Evolutionary conservation across 176 grass and related monocot species (phyloP), one percentile per base, ranked within the genome.

Genomic region (Oryza rufipogon): DNA sequence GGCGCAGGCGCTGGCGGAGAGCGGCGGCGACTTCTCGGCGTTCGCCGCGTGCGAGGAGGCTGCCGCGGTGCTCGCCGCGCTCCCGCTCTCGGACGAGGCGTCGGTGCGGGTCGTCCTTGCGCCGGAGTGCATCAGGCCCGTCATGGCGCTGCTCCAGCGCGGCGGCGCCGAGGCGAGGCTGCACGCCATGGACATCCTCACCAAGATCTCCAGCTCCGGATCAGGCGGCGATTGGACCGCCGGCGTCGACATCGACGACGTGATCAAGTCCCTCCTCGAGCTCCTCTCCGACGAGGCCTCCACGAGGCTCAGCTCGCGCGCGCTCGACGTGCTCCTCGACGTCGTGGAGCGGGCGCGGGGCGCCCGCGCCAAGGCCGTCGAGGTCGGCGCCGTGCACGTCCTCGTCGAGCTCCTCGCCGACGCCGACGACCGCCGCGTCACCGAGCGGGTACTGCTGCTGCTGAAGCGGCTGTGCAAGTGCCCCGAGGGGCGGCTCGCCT

Each of bases 221-320:
- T 38, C 36, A 68, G 22, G 65, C 65, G 71, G 82, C 11, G 73
- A 85, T 49, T 97, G 94, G 94, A 80, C 70, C 34, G 68, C 66
- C 14, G 82, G 60, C 20, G 39, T 71, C 33, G 75, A 91, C 68
- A 80, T 85, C 0, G 89, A 69, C 5, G 92, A 89, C 42, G 64
- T 94, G 74, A 47, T 97, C 75, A 92, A 89, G 83, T 89, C 92
- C 13, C 65, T 97, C 77, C 77, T 97, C n/a, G 95, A 97, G 81
- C 87, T 97, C 61, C 88, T 97, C 7, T 81, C 95, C 15, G 92
- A 97, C 26, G 95, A 92, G 81, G 80, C 74, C 52, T 85, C 90
- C 51, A 77, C 88, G 69, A 82, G 84, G 75, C 95, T 94, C 66
- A 97, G 92, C 89, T 94, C 92, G 15, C 80, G 79, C n/a, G 77